Evolutionary conservation across 768 basidiomycete genomes (phyloP), one percentile per base, ranked within the genome.

Genomic region (Pisolithus albus): DNA sequence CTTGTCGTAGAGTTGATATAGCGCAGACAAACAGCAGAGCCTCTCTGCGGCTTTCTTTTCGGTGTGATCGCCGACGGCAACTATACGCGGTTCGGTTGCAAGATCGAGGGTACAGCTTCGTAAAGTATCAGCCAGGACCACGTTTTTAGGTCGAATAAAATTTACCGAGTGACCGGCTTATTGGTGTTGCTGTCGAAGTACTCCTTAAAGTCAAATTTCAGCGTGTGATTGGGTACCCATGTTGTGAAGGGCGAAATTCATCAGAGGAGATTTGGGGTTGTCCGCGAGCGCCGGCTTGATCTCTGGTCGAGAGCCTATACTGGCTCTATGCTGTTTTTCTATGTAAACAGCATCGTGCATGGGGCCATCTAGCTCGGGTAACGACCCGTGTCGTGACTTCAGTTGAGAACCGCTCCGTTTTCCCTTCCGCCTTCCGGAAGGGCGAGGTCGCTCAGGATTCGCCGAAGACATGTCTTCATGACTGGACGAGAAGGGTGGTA

Each of bases 11-110:
- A 94, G 63, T 60, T 93, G 88, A 61, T 86, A 79, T 32, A 87
- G 66, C 7, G 83, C 85, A 41, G 83, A 83, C 23, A 92, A 68
- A 1, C 85, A 84, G 6, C 90, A 88, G n/a, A 92, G 71, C 63
- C 77, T 77, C 57, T 86, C 80, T 0, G 92, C 83, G 19, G 83
- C 76, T 57, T 82, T 84, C 64, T 75, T 82, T 13, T 68, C 72
- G 4, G 64, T 10, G 43, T 74, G 69, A 65, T 90, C 85, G 7
- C 88, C 90, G 3, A 83, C 65, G 7, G 80, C 89, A 50, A 76
- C 59, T 32, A 89, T 63, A 11, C 66, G 66, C 6, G 63, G 64
- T n/a, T 50, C 54, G 23, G 61, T 64, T 28, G 61, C 58, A 36
- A 69, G 61, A 3, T 39, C 21, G 42, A 71, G 57, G 21, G 64